These are phyloP conservation scores for Curvularia eragrostidis DNA, from an alignment of 2,329 filamentous ascomycete genomes.

Conservation along the genomic window DNA sequence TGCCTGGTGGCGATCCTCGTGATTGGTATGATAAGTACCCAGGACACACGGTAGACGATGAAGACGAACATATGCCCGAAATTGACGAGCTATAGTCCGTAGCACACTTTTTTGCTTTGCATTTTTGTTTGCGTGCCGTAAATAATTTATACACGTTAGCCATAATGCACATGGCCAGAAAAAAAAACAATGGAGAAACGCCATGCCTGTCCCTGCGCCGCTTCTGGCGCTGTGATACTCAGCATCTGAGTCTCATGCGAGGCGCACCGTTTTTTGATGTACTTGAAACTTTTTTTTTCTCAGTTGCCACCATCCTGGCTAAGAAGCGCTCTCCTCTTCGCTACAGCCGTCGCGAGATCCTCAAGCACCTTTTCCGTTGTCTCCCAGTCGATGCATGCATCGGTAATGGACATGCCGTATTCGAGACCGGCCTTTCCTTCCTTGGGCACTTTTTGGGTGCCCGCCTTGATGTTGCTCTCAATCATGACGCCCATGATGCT, in stretches of 20 bases:
- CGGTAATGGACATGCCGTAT: slow-evolving; percentile 95
- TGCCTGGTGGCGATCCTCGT: slow-evolving; percentile 77
- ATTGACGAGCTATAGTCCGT: slow-evolving; percentile 26
- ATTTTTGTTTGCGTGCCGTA: background rate
- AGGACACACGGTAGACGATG: slow-evolving; percentile 23
- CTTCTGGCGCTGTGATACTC: background rate
- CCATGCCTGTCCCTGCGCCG: slow-evolving; percentile 12
- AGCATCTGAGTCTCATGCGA: background rate
- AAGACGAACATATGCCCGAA: slow-evolving; percentile 23
- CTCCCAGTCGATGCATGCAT: slow-evolving; percentile 95
- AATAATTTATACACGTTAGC: slow-evolving; percentile 5
- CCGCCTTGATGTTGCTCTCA: slow-evolving; percentile 95
- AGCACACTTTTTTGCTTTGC: background rate
- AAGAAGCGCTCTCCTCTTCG: slow-evolving; percentile 67
- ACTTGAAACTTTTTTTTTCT: slow-evolving; percentile 5
- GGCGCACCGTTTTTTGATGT: background rate
- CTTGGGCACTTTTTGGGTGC: slow-evolving; percentile 87
- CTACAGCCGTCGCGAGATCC: slow-evolving; percentile 79
- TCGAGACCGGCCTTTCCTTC: slow-evolving; percentile 86
- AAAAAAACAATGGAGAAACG: slow-evolving; percentile 6
- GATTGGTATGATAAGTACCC: slow-evolving; percentile 66
- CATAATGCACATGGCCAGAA: background rate
- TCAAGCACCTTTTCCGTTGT: slow-evolving; percentile 83
- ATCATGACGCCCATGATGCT: slow-evolving; percentile 99
- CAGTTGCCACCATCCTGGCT: slow-evolving; percentile 40